Evolutionary conservation across 75 land plant genomes (phyloP).

Genomic region (Picea glauca): DNA sequence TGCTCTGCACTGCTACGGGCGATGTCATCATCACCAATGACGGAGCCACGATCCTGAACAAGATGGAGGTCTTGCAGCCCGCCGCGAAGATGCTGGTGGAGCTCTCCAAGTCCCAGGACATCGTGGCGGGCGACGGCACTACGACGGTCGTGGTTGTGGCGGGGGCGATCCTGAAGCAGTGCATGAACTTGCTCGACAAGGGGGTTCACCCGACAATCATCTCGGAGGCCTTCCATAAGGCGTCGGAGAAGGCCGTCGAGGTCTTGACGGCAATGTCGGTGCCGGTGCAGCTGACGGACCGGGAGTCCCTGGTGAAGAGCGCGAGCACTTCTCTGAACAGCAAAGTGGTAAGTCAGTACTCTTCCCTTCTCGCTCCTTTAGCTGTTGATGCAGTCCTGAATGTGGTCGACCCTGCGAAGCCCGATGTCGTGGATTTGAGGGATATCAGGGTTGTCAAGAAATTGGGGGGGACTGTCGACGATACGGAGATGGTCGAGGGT

Average conservation of each 20-base stretch:
- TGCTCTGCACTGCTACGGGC: constrained; percentile 79
- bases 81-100: constrained; percentile 98
- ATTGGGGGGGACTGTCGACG: constrained; percentile 96
- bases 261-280: constrained; percentile 82
- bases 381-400: constrained; percentile 87
- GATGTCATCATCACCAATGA: constrained; percentile 98
- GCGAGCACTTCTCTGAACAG: constrained; percentile 89
- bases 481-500: constrained; percentile 83
- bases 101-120: constrained; percentile 90
- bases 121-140: constrained; percentile 94
- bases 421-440: constrained; percentile 71
- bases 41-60: constrained; percentile 95
- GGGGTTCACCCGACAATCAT: constrained; percentile 88
- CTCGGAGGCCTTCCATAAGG: constrained; percentile 79
- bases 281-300: constrained; percentile 82
- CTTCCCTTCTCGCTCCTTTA: constrained; percentile 86
- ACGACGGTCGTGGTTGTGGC: constrained; percentile 97
- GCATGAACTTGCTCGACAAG: constrained; percentile 41
- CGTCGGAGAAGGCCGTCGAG: constrained; percentile 72
- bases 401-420: constrained; percentile 79
- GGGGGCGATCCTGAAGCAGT: constrained; percentile 79
- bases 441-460: constrained; percentile 87
- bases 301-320: constrained; percentile 70
- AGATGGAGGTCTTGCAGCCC: constrained; percentile 92
- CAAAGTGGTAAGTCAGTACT: constrained; percentile 94